A percentile compares a stretch with the other conserved stretches of the same genome.
These are phyloP conservation scores for Teratosphaeria pseudoeucalypti DNA, from an alignment of 2,329 filamentous ascomycete species.

Conservation along the genomic window DNA sequence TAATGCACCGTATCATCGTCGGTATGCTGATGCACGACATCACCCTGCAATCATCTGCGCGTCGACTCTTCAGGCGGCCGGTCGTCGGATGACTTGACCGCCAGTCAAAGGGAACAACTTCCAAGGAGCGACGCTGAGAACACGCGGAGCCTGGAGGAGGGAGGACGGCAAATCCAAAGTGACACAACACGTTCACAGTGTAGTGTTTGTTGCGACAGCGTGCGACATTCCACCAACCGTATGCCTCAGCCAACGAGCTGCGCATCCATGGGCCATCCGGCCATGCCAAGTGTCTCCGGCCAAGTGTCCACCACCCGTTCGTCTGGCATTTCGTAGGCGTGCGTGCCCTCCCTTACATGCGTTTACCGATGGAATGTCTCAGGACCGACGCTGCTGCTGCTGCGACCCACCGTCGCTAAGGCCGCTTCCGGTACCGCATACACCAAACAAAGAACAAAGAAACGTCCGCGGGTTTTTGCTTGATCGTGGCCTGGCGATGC, in stretches of 20 bases:
- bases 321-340: constrained; percentile 7
- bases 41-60: not conserved
- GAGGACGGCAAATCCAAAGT: constrained; percentile 4
- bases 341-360: constrained; percentile 18
- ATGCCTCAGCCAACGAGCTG: constrained; percentile 17
- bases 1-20: too few relatives aligned
- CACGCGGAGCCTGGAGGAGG: not conserved
- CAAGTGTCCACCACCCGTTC: constrained; percentile 13
- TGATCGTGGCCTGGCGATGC: constrained; percentile 7
- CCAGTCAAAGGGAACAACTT: not conserved
- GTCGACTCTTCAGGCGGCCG: not conserved
- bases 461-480: constrained; percentile 8
- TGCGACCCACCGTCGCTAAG: constrained; percentile 13
- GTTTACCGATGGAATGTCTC: constrained; percentile 24
- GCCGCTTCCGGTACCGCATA: constrained; percentile 23
- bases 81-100: constrained; percentile 1
- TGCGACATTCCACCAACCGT: constrained; percentile 16
- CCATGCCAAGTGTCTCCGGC: constrained; percentile 10
- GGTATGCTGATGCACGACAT: not conserved
- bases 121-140: constrained; percentile 1
- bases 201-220: constrained; percentile 11
- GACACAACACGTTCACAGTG: constrained; percentile 17
- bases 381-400: constrained; percentile 18
- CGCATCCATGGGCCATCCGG: not conserved
- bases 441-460: constrained; percentile 28